Conservation (phyloP, 495 filamentous ascomycete genomes). For the Lepraria neglecta region DNA sequence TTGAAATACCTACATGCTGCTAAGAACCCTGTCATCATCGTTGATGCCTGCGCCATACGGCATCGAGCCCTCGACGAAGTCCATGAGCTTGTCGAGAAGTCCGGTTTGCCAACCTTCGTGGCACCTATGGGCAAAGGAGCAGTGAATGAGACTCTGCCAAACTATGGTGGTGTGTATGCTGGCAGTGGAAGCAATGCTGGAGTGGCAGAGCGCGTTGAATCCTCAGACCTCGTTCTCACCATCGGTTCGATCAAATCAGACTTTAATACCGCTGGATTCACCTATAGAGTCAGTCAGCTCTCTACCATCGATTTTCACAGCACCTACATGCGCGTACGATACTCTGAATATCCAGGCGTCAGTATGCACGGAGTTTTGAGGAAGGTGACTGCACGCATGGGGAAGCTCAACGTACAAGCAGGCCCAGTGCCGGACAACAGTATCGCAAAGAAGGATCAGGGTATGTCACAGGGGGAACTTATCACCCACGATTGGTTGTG, state of each 20-base stretch:
- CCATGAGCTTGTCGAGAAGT: conserved; percentile 68
- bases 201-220: conserved; percentile 68
- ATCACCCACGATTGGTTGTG: conserved; percentile 87
- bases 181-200: conserved; percentile 68
- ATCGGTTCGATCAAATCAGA: conserved; percentile 82
- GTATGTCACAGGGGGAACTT: conserved; percentile 38
- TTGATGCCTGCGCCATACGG: conserved; percentile 86
- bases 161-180: conserved; percentile 82
- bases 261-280: conserved; percentile 89
- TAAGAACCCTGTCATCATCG: conserved; percentile 71
- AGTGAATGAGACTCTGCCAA: conserved; percentile 67
- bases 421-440: conserved; percentile 46
- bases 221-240: conserved; percentile 73
- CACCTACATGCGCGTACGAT: conserved; percentile 64
- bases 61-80: conserved; percentile 71
- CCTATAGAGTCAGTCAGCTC: conserved; percentile 72
- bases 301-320: conserved; percentile 87
- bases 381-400: conserved; percentile 59
- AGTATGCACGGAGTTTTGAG: conserved; percentile 81
- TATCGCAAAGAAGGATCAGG: conserved; percentile 48
- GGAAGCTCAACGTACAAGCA: conserved; percentile 47
- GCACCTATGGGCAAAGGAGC: conserved; percentile 90
- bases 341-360: conserved; percentile 76
- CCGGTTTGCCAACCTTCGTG: conserved; percentile 74
- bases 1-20: conserved; percentile 70